phyloP scores from a whole-genome alignment of 1,139 yeast species.

The Hansenula anomala region DNA sequence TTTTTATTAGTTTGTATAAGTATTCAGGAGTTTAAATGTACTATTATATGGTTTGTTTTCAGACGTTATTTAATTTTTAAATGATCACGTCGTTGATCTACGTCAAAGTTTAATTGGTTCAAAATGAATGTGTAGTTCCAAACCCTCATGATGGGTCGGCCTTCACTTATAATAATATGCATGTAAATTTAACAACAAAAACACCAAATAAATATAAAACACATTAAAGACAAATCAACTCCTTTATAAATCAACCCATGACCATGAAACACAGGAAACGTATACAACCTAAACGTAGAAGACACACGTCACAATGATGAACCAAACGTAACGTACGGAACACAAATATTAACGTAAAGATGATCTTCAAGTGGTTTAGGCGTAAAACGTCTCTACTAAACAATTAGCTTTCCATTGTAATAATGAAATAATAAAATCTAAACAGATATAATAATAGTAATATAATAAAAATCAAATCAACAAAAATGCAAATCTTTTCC shows the following conservation, averaged over 20 bases:
- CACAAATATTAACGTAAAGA: background rate
- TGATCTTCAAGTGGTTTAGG: background rate
- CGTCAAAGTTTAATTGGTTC: too few species aligned
- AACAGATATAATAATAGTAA: background rate
- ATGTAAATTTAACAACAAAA: too few species aligned
- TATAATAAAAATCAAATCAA: background rate
- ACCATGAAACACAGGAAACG: background rate
- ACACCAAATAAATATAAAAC: background rate
- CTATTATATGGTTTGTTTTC: too few species aligned
- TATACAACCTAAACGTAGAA: background rate
- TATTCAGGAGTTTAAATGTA: too few species aligned
- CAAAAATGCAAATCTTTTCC: background rate
- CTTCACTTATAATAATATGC: too few species aligned
- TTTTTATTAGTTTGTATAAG: too few species aligned
- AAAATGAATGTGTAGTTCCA: too few species aligned
- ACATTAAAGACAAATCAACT: background rate
- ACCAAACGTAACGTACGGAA: background rate
- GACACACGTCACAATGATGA: background rate
- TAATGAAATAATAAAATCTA: slow-evolving; percentile 1
- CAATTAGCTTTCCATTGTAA: background rate
- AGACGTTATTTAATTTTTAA: too few species aligned
- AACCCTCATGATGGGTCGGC: too few species aligned
- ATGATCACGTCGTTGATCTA: too few species aligned
- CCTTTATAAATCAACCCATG: background rate
- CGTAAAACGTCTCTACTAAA: background rate